phyloP scores from a whole-genome alignment of 805 yeast genomes.

The Dipodascus geniculatus region DNA sequence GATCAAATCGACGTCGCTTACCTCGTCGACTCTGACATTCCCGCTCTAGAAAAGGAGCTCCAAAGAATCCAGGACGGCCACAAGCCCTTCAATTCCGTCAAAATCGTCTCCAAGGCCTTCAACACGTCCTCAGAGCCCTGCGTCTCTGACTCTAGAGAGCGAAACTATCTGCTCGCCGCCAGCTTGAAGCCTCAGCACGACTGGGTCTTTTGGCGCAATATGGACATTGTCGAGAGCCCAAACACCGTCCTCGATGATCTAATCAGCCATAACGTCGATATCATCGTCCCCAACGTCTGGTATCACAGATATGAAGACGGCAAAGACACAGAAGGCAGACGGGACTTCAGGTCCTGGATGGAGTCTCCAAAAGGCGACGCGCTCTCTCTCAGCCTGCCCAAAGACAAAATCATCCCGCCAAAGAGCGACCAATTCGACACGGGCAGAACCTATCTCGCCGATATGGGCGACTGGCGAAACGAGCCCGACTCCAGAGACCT shows the following conservation, averaged over 20 bases:
- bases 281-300: conserved; percentile 86
- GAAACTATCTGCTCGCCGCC: conserved; percentile 74
- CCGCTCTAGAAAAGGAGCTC: conserved; percentile 60
- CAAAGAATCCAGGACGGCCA: conserved; percentile 53
- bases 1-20: conserved; percentile 60
- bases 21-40: conserved; percentile 64
- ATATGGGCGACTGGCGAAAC: conserved; percentile 45
- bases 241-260: conserved; percentile 68
- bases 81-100: conserved; percentile 61
- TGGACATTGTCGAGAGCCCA: conserved; percentile 76
- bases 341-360: conserved; percentile 24
- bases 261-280: conserved; percentile 77
- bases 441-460: conserved; percentile 81
- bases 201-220: conserved; percentile 87
- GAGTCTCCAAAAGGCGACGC: conserved; percentile 65
- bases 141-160: conserved; percentile 68
- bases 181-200: conserved; percentile 79
- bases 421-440: conserved; percentile 90
- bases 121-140: conserved; percentile 68
- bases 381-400: conserved; percentile 50
- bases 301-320: conserved; percentile 17
- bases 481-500: conserved; percentile 41
- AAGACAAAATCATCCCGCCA: conserved; percentile 74
- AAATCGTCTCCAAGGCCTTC: conserved; percentile 84
- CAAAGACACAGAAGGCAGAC: conserved; percentile 17